Evolutionary conservation across 495 filamentous ascomycete species (phyloP).

Genomic region (Cryomyces minteri): DNA sequence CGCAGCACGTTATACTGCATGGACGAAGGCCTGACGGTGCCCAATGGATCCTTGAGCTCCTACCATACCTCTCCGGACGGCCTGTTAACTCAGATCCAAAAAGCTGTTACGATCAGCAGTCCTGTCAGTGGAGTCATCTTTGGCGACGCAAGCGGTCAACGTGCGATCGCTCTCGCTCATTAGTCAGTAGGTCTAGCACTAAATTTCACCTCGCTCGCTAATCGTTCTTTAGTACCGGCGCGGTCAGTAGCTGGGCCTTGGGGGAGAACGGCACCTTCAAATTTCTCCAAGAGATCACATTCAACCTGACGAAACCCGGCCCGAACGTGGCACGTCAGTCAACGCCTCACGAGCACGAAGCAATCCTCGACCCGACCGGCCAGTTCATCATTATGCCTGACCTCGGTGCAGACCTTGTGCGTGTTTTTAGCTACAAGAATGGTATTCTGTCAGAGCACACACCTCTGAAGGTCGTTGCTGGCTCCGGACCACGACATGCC

Average conservation of each 20-base stretch:
- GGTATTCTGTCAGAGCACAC: conserved; percentile 7
- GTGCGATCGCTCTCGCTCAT: conserved; percentile 16
- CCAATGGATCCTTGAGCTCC: conserved; percentile 18
- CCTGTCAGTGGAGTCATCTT: conserved; percentile 17
- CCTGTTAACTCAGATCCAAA: conserved; percentile 8
- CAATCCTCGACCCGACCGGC: conserved; percentile 20
- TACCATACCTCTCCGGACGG: conserved; percentile 13
- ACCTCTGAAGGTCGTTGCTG: conserved; percentile 7
- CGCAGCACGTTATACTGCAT: conserved; percentile 16
- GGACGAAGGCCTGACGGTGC: conserved; percentile 15
- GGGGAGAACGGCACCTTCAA: conserved; percentile 8
- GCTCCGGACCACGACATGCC: conserved; percentile 20
- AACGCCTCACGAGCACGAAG: conserved; percentile 18
- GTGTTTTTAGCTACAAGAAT: conserved; percentile 13
- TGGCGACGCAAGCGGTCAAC: conserved; percentile 8
- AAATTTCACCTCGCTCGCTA: no score
- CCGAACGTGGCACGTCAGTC: conserved; percentile 14
- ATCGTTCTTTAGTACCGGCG: background rate
- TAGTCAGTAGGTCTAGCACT: background rate
- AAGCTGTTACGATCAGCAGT: conserved; percentile 12
- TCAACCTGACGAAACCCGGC: conserved; percentile 9
- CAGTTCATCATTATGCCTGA: conserved; percentile 22
- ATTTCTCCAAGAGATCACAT: conserved; percentile 12
- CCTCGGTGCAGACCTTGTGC: conserved; percentile 18
- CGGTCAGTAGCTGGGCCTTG: conserved; percentile 7